A percentile compares a stretch with the other conserved stretches of the same genome.
Conservation (phyloP, 2,329 filamentous ascomycete genomes). For the Aureobasidium sp. region DNA sequence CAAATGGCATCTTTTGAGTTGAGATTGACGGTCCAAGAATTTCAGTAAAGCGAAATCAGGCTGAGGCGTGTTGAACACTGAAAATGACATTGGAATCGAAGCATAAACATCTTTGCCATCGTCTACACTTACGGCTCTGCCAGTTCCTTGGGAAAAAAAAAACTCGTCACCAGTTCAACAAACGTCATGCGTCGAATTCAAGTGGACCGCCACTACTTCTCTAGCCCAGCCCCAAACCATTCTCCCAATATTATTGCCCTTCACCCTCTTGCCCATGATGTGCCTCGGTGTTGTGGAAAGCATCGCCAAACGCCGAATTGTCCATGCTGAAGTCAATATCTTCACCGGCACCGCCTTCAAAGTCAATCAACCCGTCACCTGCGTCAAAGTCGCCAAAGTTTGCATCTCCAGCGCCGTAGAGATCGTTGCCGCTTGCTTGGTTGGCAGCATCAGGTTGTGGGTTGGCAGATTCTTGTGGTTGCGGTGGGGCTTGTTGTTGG, state of each 20-base stretch:
- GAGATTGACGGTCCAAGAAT: too few relatives aligned
- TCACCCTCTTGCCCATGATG: constrained; percentile 11
- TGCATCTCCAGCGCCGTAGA: constrained; percentile 27
- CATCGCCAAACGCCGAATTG: constrained; percentile 76
- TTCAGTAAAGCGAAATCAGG: too few relatives aligned
- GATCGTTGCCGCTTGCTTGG: constrained; percentile 33
- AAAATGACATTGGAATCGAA: too few relatives aligned
- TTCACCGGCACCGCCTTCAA: constrained; percentile 39
- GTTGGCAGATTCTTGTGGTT: constrained; percentile 14
- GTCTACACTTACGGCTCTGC: too few relatives aligned
- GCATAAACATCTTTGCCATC: too few relatives aligned
- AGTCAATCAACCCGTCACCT: constrained; percentile 42
- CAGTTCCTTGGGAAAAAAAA: too few relatives aligned
- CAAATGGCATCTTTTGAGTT: too few relatives aligned
- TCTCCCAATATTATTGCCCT: background rate
- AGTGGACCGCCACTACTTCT: too few relatives aligned
- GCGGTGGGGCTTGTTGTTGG: constrained; percentile 1
- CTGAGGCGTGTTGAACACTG: too few relatives aligned
- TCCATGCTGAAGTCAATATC: constrained; percentile 63
- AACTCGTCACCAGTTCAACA: too few relatives aligned
- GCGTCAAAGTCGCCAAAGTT: constrained; percentile 51
- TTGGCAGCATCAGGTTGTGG: constrained; percentile 12
- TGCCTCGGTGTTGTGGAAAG: constrained; percentile 58
- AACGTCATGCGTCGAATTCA: too few relatives aligned
- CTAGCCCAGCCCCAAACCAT: too few relatives aligned